Percentiles rank a stretch among this genome's conserved stretches.
These are phyloP conservation scores for Phytophthora kernoviae DNA, from an alignment of 352 stramenopile genomes.

Conservation along the genomic window DNA sequence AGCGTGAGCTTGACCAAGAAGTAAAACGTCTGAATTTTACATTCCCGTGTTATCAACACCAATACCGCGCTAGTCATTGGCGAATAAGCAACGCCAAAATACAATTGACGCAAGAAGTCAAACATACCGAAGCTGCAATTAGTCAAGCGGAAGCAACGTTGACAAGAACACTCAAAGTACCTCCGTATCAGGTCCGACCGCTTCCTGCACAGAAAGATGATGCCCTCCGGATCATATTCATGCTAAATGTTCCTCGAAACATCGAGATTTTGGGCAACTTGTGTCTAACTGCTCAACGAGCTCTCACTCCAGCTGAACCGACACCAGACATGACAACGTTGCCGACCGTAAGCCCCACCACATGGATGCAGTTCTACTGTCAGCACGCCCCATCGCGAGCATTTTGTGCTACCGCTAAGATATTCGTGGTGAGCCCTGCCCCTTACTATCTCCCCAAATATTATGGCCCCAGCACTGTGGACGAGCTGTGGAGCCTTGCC, in stretches of 20 bases:
- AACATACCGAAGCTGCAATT: not conserved
- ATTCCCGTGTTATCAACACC: not conserved
- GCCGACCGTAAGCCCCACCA: slow-evolving; percentile 3
- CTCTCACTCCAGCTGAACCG: slow-evolving; percentile 17
- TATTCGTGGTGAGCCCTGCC: slow-evolving; percentile 20
- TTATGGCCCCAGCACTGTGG: slow-evolving; percentile 15
- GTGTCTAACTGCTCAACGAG: slow-evolving; percentile 41
- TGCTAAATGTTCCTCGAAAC: slow-evolving; percentile 40
- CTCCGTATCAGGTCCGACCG: slow-evolving; percentile 32
- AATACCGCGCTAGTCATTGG: not conserved
- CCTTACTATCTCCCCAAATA: slow-evolving; percentile 21
- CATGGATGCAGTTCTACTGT: slow-evolving; percentile 32
- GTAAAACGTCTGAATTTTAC: not conserved
- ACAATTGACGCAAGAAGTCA: slow-evolving; percentile 2
- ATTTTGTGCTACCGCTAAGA: slow-evolving; percentile 1
- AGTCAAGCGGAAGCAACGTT: slow-evolving; percentile 4
- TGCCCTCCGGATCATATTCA: slow-evolving; percentile 48
- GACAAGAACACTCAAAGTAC: slow-evolving; percentile 19
- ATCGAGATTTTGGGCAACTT: slow-evolving; percentile 44
- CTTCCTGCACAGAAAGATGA: slow-evolving; percentile 30
- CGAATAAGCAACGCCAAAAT: slow-evolving; percentile 6
- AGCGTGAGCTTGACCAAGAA: slow-evolving; percentile 8
- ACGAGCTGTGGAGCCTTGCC: slow-evolving; percentile 14
- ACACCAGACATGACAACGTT: slow-evolving; percentile 14
- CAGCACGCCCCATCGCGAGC: slow-evolving; percentile 4